A percentile compares a stretch with the other conserved stretches of the same genome.
Evolutionary conservation across 106 monocot genomes (phyloP).

Genomic region (Chionographis japonica): DNA sequence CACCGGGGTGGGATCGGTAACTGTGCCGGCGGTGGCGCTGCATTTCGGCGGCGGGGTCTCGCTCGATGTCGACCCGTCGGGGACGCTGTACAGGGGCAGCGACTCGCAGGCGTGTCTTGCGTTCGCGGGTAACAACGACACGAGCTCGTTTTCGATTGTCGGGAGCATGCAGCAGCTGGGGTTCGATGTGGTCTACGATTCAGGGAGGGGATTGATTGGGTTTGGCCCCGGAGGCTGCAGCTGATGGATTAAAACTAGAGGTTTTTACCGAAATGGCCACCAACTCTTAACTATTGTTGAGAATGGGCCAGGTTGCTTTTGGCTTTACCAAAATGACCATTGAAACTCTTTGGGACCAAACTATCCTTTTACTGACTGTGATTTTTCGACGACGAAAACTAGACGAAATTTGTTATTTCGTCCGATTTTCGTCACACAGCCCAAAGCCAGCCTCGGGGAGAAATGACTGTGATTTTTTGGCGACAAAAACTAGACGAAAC

Average conservation of each 20-base stretch:
- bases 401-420: too few relatives aligned
- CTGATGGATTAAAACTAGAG: constrained; percentile 7
- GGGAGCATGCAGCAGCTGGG: constrained; percentile 52
- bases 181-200: constrained; percentile 46
- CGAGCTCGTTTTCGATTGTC: constrained; percentile 23
- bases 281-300: too few relatives aligned
- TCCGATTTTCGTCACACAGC: too few relatives aligned
- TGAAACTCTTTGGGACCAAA: too few relatives aligned
- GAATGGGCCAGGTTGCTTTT: too few relatives aligned
- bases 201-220: constrained; percentile 27
- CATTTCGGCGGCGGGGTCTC: constrained; percentile 35
- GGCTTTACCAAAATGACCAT: too few relatives aligned
- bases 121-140: constrained; percentile 7
- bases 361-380: too few relatives aligned
- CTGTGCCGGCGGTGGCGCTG: constrained; percentile 34
- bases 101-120: constrained; percentile 47
- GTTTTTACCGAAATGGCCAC: too few relatives aligned
- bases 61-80: constrained; percentile 30
- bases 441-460: too few relatives aligned
- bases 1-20: constrained; percentile 15
- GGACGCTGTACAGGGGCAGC: constrained; percentile 28
- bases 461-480: too few relatives aligned
- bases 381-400: too few relatives aligned
- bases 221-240: constrained; percentile 43
- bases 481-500: too few relatives aligned